These are phyloP conservation scores for Rhodotorula toruloides DNA, from an alignment of 768 basidiomycete species.

Conservation along the genomic window DNA sequence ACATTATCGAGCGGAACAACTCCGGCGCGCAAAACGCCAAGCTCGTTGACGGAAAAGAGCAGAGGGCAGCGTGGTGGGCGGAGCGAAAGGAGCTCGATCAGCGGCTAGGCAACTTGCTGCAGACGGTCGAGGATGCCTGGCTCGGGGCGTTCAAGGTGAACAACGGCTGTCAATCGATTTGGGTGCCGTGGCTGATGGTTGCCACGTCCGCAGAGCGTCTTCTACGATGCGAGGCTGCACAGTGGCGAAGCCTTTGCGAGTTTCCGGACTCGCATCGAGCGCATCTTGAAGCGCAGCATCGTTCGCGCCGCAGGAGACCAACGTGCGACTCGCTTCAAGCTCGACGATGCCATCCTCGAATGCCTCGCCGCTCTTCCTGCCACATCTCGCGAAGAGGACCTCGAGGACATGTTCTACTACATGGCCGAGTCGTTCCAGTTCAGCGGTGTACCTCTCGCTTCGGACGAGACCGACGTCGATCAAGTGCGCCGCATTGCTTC, in stretches of 20 bases:
- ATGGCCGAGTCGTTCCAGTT: conserved; percentile 90
- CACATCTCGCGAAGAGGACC: conserved; percentile 80
- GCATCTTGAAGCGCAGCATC: conserved; percentile 62
- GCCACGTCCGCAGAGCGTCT: conserved; percentile 40
- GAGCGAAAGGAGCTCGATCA: conserved; percentile 68
- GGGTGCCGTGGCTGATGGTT: not conserved
- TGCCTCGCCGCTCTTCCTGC: conserved; percentile 80
- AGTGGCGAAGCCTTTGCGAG: conserved; percentile 53
- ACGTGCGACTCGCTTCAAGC: conserved; percentile 49
- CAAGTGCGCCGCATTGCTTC: conserved; percentile 56
- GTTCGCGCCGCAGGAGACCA: conserved; percentile 59
- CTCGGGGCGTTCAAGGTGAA: conserved; percentile 91
- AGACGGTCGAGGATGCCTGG: conserved; percentile 92
- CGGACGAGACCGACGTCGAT: conserved; percentile 84
- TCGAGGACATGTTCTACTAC: conserved; percentile 92
- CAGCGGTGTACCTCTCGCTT: conserved; percentile 79
- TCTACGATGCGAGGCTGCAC: conserved; percentile 49
- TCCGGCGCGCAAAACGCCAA: conserved; percentile 67
- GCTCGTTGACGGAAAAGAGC: conserved; percentile 63
- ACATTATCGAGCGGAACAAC: conserved; percentile 76
- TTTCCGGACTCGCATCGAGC: conserved; percentile 66
- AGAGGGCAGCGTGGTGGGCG: conserved; percentile 78
- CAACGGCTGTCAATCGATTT: not conserved
- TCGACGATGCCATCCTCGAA: conserved; percentile 72
- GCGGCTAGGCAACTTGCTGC: conserved; percentile 66